A percentile compares a stretch with the other conserved stretches of the same genome.
phyloP scores from a whole-genome alignment of 2,329 filamentous ascomycete species.

The Diaporthe helianthi region DNA sequence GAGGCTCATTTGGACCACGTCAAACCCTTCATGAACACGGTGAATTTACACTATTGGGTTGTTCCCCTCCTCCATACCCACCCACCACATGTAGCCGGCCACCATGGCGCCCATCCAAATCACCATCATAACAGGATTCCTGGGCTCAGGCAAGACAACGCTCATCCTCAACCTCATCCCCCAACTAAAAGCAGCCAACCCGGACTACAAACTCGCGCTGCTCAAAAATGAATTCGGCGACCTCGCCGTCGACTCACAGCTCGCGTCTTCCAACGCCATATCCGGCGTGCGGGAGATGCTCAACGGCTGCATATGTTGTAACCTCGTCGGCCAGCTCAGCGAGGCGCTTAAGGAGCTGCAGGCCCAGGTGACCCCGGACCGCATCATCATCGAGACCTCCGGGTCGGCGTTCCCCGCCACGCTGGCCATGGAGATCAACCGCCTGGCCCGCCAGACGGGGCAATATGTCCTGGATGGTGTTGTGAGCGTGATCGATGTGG shows the following conservation, averaged over 20 bases:
- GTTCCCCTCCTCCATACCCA: not conserved
- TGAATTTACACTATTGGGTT: not conserved
- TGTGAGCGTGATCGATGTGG: conserved; percentile 88
- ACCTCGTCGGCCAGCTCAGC: conserved; percentile 89
- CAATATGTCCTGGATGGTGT: conserved; percentile 84
- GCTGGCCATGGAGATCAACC: conserved; percentile 87
- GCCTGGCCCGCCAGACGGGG: conserved; percentile 72
- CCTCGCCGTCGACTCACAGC: conserved; percentile 89
- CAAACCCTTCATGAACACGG: not conserved
- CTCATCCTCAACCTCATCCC: conserved; percentile 93
- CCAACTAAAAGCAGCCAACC: conserved; percentile 78
- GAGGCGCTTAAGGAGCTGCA: conserved; percentile 80
- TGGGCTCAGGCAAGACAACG: conserved; percentile 96
- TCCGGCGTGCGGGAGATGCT: conserved; percentile 91
- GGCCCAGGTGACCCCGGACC: conserved; percentile 66
- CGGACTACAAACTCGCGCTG: conserved; percentile 84
- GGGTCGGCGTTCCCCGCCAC: conserved; percentile 90
- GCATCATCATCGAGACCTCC: conserved; percentile 93
- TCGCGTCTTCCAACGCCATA: conserved; percentile 82
- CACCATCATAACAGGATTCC: conserved; percentile 94
- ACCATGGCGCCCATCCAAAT: conserved; percentile 78
- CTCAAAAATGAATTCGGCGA: conserved; percentile 99
- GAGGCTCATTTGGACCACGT: not conserved
- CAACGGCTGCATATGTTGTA: conserved; percentile 98
- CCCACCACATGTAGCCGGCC: not conserved